Evolutionary conservation across 2,329 filamentous ascomycete species (phyloP), one percentile per base, ranked within the genome.

Genomic region (Torrubiellomyces zombiae): DNA sequence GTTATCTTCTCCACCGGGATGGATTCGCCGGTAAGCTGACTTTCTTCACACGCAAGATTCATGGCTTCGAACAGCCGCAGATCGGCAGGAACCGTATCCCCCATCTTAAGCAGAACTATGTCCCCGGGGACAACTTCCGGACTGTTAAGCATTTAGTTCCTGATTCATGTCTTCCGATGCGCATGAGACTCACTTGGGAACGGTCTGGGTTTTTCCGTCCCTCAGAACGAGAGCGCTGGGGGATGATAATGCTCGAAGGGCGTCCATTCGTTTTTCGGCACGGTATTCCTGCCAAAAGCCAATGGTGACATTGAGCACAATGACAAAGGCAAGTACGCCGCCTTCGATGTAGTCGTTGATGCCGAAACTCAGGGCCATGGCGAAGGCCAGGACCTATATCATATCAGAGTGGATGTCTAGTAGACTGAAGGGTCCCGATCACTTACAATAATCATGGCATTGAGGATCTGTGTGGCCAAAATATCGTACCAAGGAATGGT

Each of bases 1-100:
- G 62, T 54, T 21, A 64, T 59, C 53, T 83, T 77, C 43, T 72
- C 67, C 14, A 78, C 73, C 6, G 76, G 73, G 10, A 77, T 56
- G 4, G 77, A 77, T 48, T 85, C 78, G 40, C 78, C 78, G 6
- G 78, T 83, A 21, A 83, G 62, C 24, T 77, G 69, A 22, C 75
- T 73, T 48, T 83, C 77, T 38, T 92, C 81, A 40, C 76, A 81
- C 32, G 72, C 70, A 22, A 83, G 60, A 45, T 89, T 86, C 66
- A 85, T 78, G 30, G 64, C 67, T 39, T 81, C 73, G 36, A 78
- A 63, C 12, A 75, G 48, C 27, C 75, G 69, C 20, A 82, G 47
- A 40, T 83, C 77, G 18, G 77, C 77, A 7, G 77, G 76, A 20
- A 82, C 65, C 4, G 75, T 78, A 45, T 81, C 76, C 30, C 77